Base-by-base conservation (phyloP, 2,329 filamentous ascomycete genomes). In the Cladophialophora chaetospira region DNA sequence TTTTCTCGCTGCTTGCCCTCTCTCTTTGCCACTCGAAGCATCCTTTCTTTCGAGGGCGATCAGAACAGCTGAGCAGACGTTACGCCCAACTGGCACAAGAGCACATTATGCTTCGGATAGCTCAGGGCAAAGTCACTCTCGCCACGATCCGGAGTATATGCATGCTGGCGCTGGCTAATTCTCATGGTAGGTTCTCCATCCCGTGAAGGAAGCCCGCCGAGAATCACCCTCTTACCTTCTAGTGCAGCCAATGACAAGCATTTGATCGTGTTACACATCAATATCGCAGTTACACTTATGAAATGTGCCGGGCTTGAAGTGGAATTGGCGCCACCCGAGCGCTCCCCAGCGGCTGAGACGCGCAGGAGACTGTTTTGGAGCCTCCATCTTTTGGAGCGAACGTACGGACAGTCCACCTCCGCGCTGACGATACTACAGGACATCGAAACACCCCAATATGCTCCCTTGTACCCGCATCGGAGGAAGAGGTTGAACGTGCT, bases 231-330 rank as follows among this genome's bases (percentile, higher is more conserved):
- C 44, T 28, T 25, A 68, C 15, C 21, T 38, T 17, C 35, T 38
- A 68, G 75, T 66, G 53, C 65, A 72, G 61, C 73, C 70, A 61
- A 81, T 80, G 78, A 71, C 19, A 21, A 38, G 40, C 28, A 31
- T 9, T 25, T 56, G 21, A 38, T 42, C 25, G 10, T 21, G n/a
- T 44, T 79, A 4, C 76, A 78, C 17, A 75, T 81, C 25, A 43
- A 49, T 28, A 40, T 58, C 21, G 55, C 55, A 10, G 29, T 47
- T 2, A 53, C 51, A 25, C 38, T 58, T 36, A 26, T 36, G 19
- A 53, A 35, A 31, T 54, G 43, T 36, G 55, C 44, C 25, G 25
- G 44, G 3, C 36, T 58, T 6, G 55, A 58, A n/a, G 26, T 54
- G 42, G 55, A 58, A 23, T 36, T 36, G 8, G 33, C 13, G 17